A percentile compares a stretch with the other conserved stretches of the same genome.
phyloP scores from a whole-genome alignment of 108 stramenopile species.

The Fistulifera pelliculosa region DNA sequence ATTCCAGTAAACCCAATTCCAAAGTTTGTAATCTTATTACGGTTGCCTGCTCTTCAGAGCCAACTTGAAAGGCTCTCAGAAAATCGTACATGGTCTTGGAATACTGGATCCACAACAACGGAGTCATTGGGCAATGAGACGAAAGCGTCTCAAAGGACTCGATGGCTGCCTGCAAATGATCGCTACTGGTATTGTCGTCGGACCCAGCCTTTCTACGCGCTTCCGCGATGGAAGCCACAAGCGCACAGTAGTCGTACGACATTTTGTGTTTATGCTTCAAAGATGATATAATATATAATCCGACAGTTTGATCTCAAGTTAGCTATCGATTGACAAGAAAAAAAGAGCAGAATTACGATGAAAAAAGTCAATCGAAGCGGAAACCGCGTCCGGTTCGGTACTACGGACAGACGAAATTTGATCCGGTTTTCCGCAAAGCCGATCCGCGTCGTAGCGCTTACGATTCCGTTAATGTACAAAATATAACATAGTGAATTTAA shows the following conservation, averaged over 20 bases:
- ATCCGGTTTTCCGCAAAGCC: no score
- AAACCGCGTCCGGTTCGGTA: no score
- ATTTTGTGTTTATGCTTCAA: conserved; percentile 12
- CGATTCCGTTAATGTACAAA: no score
- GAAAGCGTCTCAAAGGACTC: conserved; percentile 22
- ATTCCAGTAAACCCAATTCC: conserved; percentile 62
- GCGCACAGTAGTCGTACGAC: conserved; percentile 49
- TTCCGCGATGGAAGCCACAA: conserved; percentile 21
- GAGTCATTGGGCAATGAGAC: conserved; percentile 77
- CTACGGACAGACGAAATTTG: no score
- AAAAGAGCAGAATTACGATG: no score
- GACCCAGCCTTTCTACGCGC: conserved; percentile 11
- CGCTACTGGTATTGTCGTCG: neutral
- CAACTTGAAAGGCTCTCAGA: neutral
- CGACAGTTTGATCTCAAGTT: no score
- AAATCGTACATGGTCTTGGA: conserved; percentile 45
- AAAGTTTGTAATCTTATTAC: conserved; percentile 50
- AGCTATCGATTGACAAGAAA: no score
- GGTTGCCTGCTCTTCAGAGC: conserved; percentile 11
- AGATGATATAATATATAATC: no score
- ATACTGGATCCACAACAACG: conserved; percentile 84
- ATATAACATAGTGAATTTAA: no score
- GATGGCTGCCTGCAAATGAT: conserved; percentile 18
- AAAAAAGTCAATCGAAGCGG: no score
- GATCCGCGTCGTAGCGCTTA: no score